These are phyloP conservation scores for Raffaelea ambrosiae DNA, from an alignment of 2,329 filamentous ascomycete genomes.

Conservation along the genomic window DNA sequence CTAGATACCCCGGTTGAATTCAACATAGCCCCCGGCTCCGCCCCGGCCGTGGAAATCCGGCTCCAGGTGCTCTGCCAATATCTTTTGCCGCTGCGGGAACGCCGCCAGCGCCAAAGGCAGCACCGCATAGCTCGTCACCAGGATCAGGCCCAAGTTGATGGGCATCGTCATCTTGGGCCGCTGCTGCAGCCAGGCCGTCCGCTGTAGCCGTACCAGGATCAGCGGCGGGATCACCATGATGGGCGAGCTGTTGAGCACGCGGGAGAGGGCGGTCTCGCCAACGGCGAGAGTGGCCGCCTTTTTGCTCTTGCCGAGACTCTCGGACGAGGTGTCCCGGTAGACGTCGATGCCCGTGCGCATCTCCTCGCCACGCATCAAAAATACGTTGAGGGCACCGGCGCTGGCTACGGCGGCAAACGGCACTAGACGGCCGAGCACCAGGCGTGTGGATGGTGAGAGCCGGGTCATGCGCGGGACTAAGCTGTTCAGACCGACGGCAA, in stretches of 20 bases:
- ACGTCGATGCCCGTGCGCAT: conserved; percentile 90
- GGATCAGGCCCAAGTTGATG: conserved; percentile 79
- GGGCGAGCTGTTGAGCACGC: conserved; percentile 87
- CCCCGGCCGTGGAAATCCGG: conserved; percentile 77
- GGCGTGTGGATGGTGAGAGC: conserved; percentile 65
- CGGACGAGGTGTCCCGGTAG: conserved; percentile 61
- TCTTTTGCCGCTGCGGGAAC: conserved; percentile 84
- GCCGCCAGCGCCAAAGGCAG: conserved; percentile 82
- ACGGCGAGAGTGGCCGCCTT: conserved; percentile 85
- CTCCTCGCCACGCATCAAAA: conserved; percentile 95
- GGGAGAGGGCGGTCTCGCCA: conserved; percentile 81
- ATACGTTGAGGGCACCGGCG: conserved; percentile 87
- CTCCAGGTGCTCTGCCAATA: conserved; percentile 69
- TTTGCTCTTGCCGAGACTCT: conserved; percentile 75
- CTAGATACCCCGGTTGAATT: conserved; percentile 91
- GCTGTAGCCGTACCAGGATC: conserved; percentile 75
- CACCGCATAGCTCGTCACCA: conserved; percentile 79
- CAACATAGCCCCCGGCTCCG: conserved; percentile 73
- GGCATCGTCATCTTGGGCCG: conserved; percentile 71
- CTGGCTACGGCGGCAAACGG: conserved; percentile 93
- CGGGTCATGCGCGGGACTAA: conserved; percentile 76
- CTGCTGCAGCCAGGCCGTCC: conserved; percentile 69
- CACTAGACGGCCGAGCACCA: conserved; percentile 76
- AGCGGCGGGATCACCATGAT: conserved; percentile 96
- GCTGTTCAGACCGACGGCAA: conserved; percentile 85